phyloP scores from a whole-genome alignment of 2,329 filamentous ascomycete species.

The Cercospora citrullina region DNA sequence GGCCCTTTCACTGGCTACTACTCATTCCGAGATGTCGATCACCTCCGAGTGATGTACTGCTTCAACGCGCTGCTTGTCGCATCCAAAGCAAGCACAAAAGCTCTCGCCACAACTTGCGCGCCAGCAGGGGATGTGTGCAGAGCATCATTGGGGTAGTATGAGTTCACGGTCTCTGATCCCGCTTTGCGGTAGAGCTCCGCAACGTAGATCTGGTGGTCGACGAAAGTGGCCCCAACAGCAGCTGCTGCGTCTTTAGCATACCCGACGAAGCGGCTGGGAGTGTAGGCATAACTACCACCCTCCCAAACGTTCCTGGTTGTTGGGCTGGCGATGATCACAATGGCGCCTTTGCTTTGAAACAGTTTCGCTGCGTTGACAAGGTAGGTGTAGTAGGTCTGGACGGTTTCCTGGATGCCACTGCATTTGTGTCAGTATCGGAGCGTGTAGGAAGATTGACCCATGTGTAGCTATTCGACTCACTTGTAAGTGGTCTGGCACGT shows the following conservation, averaged over 20 bases:
- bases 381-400: slow-evolving; percentile 63
- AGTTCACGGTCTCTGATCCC: slow-evolving; percentile 52
- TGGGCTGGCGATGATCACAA: slow-evolving; percentile 59
- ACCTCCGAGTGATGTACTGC: slow-evolving; percentile 12
- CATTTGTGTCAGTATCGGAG: neutral
- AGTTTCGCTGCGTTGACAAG: slow-evolving; percentile 57
- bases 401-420: slow-evolving; percentile 48
- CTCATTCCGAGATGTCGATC: neutral
- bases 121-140: slow-evolving; percentile 46
- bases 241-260: slow-evolving; percentile 56
- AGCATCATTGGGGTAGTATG: slow-evolving; percentile 48
- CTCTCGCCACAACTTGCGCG: slow-evolving; percentile 57
- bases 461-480: slow-evolving; percentile 12
- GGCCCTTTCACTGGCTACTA: neutral
- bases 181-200: slow-evolving; percentile 55
- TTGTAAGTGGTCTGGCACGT: slow-evolving; percentile 35
- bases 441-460: neutral
- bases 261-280: slow-evolving; percentile 56
- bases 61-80: slow-evolving; percentile 19
- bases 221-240: slow-evolving; percentile 51
- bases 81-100: slow-evolving; percentile 49
- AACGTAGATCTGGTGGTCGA: slow-evolving; percentile 62
- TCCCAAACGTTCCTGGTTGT: slow-evolving; percentile 67
- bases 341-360: slow-evolving; percentile 59
- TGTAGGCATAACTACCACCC: slow-evolving; percentile 53